A percentile compares a stretch with the other conserved stretches of the same genome.
These are phyloP conservation scores for Serendipita vermifera DNA, from an alignment of 768 basidiomycete genomes.

Conservation along the genomic window DNA sequence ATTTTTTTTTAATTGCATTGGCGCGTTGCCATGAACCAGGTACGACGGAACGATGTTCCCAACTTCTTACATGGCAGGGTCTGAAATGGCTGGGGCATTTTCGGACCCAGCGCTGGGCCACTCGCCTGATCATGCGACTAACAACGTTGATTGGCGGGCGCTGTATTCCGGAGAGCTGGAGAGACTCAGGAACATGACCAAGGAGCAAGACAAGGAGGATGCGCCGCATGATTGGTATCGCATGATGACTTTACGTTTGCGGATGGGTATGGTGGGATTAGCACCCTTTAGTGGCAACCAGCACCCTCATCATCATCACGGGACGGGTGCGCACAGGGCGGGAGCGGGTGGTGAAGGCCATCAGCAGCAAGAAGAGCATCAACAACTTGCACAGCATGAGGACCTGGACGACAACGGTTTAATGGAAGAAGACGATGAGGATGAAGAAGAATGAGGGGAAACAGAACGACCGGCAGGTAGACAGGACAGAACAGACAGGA, in stretches of 20 bases:
- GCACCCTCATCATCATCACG: neutral
- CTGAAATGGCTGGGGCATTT: neutral
- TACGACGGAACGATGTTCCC: conserved; percentile 5
- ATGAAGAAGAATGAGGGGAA: conserved; percentile 6
- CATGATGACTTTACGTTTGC: conserved; percentile 72
- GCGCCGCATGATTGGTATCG: conserved; percentile 75
- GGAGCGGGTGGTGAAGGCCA: too few relatives aligned
- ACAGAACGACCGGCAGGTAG: too few relatives aligned
- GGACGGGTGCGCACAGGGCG: neutral
- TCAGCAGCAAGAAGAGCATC: too few relatives aligned
- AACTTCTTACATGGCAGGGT: neutral
- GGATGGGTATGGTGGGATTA: conserved; percentile 43
- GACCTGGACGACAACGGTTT: neutral
- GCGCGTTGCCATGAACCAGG: neutral
- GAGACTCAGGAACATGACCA: conserved; percentile 60
- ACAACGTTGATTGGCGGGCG: conserved; percentile 40
- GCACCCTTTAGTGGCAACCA: neutral
- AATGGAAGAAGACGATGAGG: neutral
- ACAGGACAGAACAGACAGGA: too few relatives aligned
- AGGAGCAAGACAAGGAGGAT: conserved; percentile 69
- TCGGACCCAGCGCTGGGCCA: neutral
- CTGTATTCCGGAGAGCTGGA: conserved; percentile 73
- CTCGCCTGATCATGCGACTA: conserved; percentile 4
- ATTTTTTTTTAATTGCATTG: neutral
- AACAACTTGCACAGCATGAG: too few relatives aligned